These are phyloP conservation scores for Fragilariopsis cylindrus DNA, from an alignment of 108 stramenopile species.

Conservation along the genomic window DNA sequence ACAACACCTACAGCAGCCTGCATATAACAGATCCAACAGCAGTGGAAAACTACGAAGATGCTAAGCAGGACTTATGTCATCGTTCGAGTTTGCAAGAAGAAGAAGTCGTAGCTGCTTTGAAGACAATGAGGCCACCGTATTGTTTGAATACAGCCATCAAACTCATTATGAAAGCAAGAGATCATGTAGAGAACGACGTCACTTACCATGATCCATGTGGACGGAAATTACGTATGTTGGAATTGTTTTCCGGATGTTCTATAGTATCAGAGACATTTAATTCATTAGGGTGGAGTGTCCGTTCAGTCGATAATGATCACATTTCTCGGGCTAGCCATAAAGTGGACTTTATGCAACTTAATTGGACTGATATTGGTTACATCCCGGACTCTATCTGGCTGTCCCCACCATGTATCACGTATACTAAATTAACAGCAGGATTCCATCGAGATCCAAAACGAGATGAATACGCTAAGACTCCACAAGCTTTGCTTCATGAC, in stretches of 20 bases:
- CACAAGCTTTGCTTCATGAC: conserved; percentile 17
- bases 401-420: conserved; percentile 39
- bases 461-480: conserved; percentile 17
- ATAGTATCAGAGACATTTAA: conserved; percentile 15
- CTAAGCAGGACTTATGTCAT: neutral
- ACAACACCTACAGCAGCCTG: neutral
- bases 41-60: neutral
- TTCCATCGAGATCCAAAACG: conserved; percentile 26
- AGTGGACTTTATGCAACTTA: conserved; percentile 20
- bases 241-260: conserved; percentile 18
- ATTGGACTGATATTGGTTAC: conserved; percentile 9
- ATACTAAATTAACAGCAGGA: conserved; percentile 28
- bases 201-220: neutral
- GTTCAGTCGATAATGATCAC: conserved; percentile 17
- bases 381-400: conserved; percentile 48
- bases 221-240: conserved; percentile 5
- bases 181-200: neutral
- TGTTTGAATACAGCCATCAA: neutral
- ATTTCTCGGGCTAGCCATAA: conserved; percentile 13
- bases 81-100: neutral
- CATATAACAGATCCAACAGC: neutral
- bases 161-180: conserved; percentile 8
- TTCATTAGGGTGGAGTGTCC: neutral
- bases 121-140: neutral
- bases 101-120: neutral